Conservation (phyloP, 257 asterid genomes). For the Leptodermis oblonga region DNA sequence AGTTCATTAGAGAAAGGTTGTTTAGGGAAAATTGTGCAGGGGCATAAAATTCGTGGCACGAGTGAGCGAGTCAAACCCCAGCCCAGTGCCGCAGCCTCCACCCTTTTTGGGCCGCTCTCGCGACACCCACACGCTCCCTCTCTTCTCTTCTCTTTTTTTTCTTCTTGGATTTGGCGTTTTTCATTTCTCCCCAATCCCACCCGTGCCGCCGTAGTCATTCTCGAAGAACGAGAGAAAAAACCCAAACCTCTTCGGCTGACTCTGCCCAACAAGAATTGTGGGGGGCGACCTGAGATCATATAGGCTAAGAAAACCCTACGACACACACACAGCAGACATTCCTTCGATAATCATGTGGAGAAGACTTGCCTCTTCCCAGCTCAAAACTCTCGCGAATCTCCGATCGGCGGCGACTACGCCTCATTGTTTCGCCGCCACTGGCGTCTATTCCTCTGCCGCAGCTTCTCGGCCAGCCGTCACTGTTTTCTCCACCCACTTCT, state of each 20-base stretch:
- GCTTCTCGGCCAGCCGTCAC: conserved; percentile 37
- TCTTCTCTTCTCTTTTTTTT: background rate
- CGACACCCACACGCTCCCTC: conserved; percentile 3
- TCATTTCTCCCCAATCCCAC: background rate
- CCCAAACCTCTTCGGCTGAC: background rate
- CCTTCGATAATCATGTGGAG: conserved; percentile 62
- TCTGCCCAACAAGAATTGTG: background rate
- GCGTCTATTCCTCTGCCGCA: conserved; percentile 25
- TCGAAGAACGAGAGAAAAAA: background rate
- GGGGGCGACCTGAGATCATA: conserved; percentile 60
- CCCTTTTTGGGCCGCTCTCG: conserved; percentile 12
- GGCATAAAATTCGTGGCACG: conserved; percentile 17
- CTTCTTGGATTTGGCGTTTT: background rate
- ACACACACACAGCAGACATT: background rate
- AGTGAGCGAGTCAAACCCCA: conserved; percentile 32
- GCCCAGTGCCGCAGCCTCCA: conserved; percentile 13
- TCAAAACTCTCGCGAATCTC: conserved; percentile 38
- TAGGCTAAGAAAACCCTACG: conserved; percentile 19
- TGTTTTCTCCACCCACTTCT: conserved; percentile 40
- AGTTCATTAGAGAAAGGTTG: too few species aligned
- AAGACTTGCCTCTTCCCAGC: conserved; percentile 50
- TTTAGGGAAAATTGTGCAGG: background rate
- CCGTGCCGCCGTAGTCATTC: too few species aligned
- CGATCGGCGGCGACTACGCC: conserved; percentile 50
- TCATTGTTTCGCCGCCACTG: conserved; percentile 33